Evolutionary conservation across 2,329 filamentous ascomycete genomes (phyloP), one percentile per base, ranked within the genome.

Genomic region (Beauveria brongniartii): DNA sequence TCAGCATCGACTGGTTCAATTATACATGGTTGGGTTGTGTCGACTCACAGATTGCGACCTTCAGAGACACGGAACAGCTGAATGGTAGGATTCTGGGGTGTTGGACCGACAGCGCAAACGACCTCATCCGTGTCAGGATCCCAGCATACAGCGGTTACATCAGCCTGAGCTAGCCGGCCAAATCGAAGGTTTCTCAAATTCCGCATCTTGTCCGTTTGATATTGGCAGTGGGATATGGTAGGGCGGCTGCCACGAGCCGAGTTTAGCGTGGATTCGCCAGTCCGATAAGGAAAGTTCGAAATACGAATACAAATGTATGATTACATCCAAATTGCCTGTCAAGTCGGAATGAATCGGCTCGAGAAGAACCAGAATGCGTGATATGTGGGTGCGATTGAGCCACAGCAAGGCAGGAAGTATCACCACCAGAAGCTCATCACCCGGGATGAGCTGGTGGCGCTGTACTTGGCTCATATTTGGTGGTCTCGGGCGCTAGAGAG

Each of bases 41-140:
- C 20, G 57, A 71, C 77, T 75, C 70, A 80, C 78, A 78, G 67
- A 61, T 72, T 70, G 52, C 74, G 73, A 62, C 78, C 74, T 63
- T 78, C 78, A 48, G 74, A 72, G 52, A 86, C 69, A 64, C 83
- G 80, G 52, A 82, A 71, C 63, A 97, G 80, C 73, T 93, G 88
- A 67, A 99, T 89, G 57, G 86, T 79, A 61, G 87, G 79, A 71
- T 85, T 85, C 67, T 82, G 78, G 71, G 83, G 78, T 3, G 86
- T 87, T 64, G 93, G 94, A 8, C 94, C 93, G 78, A 93, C 88
- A 58, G 91, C 87, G 76, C 89, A 92, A 68, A 99, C 81, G 58
- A 94, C 75, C 63, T 90, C 85, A 73, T 94, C 89, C 65, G 83
- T 86, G 63, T 86, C 82, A 54, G 88, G 82, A 76, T 97, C 92